phyloP scores from a whole-genome alignment of 257 asterid genomes.

The Solanum appendiculatum region DNA sequence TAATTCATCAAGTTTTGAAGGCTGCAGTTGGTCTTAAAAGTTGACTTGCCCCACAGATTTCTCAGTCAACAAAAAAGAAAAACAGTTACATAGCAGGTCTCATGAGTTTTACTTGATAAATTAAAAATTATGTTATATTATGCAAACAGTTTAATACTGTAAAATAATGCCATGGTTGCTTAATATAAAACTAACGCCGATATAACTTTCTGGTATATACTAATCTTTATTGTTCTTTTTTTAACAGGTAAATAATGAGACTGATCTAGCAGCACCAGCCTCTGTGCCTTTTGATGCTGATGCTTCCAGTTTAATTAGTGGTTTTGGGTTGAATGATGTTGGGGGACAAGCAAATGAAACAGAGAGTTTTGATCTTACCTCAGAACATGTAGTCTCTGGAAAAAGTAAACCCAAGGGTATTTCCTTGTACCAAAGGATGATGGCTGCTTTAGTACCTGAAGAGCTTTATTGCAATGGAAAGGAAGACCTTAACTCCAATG shows the following conservation, averaged over 20 bases:
- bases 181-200: not conserved
- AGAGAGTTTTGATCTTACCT: constrained; percentile 33
- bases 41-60: not conserved
- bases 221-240: not conserved
- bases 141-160: not conserved
- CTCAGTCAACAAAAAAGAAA: not conserved
- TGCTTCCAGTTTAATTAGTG: constrained; percentile 30
- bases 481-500: constrained; percentile 38
- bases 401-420: constrained; percentile 34
- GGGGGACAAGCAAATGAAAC: constrained; percentile 43
- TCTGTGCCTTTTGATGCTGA: constrained; percentile 38
- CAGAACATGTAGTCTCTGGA: constrained; percentile 37
- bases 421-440: constrained; percentile 65
- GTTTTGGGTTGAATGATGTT: constrained; percentile 33
- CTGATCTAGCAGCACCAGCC: constrained; percentile 24
- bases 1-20: not conserved
- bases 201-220: not conserved
- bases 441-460: constrained; percentile 81
- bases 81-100: not conserved
- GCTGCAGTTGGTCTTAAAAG: not conserved
- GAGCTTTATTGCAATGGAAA: constrained; percentile 28
- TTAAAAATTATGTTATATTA: not conserved
- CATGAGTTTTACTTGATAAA: not conserved
- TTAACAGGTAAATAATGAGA: constrained; percentile 46
- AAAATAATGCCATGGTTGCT: not conserved